These are phyloP conservation scores for Balamuthia mandrillaris DNA, from an alignment of 208 protist genomes.

Conservation along the genomic window DNA sequence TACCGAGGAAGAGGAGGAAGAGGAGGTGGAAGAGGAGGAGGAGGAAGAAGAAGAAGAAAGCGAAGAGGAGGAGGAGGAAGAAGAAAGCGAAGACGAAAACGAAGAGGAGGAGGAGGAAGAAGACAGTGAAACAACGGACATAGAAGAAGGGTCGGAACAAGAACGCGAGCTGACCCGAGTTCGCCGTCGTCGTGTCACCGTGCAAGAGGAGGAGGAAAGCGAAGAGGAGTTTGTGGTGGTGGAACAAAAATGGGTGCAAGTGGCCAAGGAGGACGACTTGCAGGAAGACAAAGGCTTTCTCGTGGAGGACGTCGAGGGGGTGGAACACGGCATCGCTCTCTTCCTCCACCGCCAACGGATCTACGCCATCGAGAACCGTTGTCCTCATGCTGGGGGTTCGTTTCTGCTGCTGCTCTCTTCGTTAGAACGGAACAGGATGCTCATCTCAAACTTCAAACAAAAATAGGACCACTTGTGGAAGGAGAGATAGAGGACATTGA, in stretches of 20 bases:
- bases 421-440: neutral
- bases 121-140: too few relatives aligned
- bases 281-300: neutral
- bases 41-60: too few relatives aligned
- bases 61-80: too few relatives aligned
- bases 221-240: neutral
- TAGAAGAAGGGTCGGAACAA: too few relatives aligned
- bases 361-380: neutral
- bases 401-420: neutral
- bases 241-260: neutral
- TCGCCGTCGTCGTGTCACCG: too few relatives aligned
- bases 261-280: neutral
- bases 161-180: too few relatives aligned
- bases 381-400: neutral
- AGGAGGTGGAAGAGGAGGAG: neutral
- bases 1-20: constrained; percentile 20
- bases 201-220: neutral
- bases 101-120: too few relatives aligned
- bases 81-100: too few relatives aligned
- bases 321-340: constrained; percentile 72
- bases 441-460: neutral
- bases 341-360: neutral
- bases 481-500: neutral
- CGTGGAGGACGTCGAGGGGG: constrained; percentile 75
- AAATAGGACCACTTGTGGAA: neutral